Conservation (phyloP, 116 monocot genomes). For the Phalaenopsis hybrid region DNA sequence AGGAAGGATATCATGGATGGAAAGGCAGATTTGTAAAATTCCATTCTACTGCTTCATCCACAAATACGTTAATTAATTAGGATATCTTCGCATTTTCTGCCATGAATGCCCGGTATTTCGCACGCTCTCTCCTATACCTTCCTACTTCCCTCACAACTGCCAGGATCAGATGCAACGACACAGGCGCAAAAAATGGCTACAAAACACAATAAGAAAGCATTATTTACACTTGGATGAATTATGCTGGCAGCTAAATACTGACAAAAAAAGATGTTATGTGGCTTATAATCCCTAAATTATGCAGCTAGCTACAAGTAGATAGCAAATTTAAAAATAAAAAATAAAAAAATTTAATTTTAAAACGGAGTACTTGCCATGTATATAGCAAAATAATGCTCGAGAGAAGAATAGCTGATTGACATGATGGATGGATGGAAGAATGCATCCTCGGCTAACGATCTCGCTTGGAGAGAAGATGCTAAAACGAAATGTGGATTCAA, state of each 20-base stretch:
- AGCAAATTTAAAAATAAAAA: background rate
- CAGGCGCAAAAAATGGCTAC: conserved; percentile 94
- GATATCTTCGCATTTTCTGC: conserved; percentile 14
- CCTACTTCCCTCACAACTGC: conserved; percentile 65
- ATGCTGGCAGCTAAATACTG: too few species aligned
- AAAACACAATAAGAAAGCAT: conserved; percentile 5
- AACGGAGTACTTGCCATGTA: conserved; percentile 67
- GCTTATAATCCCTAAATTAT: too few species aligned
- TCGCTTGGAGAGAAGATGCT: conserved; percentile 72
- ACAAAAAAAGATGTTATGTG: too few species aligned
- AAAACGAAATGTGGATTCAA: background rate
- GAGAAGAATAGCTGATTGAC: conserved; percentile 92
- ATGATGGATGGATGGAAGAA: conserved; percentile 96
- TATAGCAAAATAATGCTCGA: conserved; percentile 89
- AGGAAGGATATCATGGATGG: too few species aligned
- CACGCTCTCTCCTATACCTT: conserved; percentile 53
- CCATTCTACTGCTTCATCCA: too few species aligned
- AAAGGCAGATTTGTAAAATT: too few species aligned
- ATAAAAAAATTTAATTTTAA: background rate
- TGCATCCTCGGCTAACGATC: conserved; percentile 88
- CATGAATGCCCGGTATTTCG: conserved; percentile 43
- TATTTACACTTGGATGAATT: background rate
- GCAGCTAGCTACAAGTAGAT: background rate
- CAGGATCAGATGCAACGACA: conserved; percentile 69
- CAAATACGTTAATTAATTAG: conserved; percentile 8